These are phyloP conservation scores for Boletus huronensis DNA, from an alignment of 768 basidiomycete species.

Conservation along the genomic window DNA sequence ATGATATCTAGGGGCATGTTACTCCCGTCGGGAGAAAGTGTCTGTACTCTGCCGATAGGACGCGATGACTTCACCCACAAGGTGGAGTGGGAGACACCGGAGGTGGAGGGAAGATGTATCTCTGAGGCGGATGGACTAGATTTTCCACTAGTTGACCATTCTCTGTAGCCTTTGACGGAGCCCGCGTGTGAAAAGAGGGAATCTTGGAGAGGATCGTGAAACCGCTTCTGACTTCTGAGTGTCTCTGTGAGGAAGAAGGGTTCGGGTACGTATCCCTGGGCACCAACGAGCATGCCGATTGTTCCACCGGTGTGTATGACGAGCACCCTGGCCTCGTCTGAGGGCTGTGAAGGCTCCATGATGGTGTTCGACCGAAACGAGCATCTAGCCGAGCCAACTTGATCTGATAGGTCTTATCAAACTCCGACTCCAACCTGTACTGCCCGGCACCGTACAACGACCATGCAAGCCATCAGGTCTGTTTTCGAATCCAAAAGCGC, in stretches of 20 bases:
- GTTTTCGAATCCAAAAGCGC: conserved; percentile 27
- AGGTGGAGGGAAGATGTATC: neutral
- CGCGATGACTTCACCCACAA: conserved; percentile 65
- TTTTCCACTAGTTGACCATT: conserved; percentile 68
- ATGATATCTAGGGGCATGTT: conserved; percentile 32
- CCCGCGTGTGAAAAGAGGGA: conserved; percentile 80
- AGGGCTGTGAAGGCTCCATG: conserved; percentile 50
- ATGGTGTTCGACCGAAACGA: neutral
- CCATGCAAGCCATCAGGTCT: conserved; percentile 29
- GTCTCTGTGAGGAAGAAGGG: conserved; percentile 86
- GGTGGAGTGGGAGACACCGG: conserved; percentile 33
- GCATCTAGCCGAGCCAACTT: neutral
- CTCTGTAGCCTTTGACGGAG: conserved; percentile 74
- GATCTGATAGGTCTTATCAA: neutral
- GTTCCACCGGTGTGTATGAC: conserved; percentile 90
- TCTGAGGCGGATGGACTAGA: conserved; percentile 41
- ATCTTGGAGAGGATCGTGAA: conserved; percentile 87
- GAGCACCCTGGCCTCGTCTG: conserved; percentile 77
- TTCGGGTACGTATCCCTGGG: conserved; percentile 79
- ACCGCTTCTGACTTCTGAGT: conserved; percentile 76
- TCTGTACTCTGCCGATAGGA: conserved; percentile 51
- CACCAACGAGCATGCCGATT: conserved; percentile 81
- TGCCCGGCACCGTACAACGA: neutral
- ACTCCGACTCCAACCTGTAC: conserved; percentile 1
- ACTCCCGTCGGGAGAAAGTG: conserved; percentile 32